Percentiles rank a stretch among this genome's conserved stretches.
phyloP scores from a whole-genome alignment of 2,329 filamentous ascomycete species.

The Dothistroma pini region DNA sequence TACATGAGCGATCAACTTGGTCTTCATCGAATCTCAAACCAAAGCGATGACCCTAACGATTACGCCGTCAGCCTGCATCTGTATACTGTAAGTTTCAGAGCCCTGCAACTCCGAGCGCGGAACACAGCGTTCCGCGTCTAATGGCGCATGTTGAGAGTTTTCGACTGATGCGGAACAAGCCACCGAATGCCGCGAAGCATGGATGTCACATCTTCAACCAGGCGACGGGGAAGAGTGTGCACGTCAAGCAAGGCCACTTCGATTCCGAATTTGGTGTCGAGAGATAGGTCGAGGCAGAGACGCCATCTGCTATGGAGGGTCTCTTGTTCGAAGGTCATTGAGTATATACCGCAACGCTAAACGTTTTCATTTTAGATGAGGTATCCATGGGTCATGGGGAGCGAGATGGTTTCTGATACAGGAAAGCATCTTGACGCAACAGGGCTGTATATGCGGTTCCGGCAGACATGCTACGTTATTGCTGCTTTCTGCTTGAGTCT shows the following conservation, averaged over 20 bases:
- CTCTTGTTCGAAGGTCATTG: background rate
- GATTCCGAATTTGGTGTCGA: constrained; percentile 56
- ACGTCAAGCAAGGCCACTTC: constrained; percentile 67
- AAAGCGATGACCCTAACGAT: constrained; percentile 55
- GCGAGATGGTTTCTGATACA: background rate
- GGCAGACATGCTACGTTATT: background rate
- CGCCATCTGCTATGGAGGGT: background rate
- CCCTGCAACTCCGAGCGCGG: background rate
- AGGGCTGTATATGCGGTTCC: background rate
- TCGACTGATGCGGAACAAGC: constrained; percentile 48
- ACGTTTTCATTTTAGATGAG: background rate
- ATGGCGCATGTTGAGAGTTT: background rate
- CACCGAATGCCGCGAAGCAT: constrained; percentile 78
- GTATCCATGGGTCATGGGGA: background rate
- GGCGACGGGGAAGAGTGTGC: constrained; percentile 67
- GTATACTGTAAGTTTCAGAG: constrained; percentile 43
- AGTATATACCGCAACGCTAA: background rate
- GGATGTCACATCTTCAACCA: constrained; percentile 81
- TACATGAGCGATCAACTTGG: constrained; percentile 91
- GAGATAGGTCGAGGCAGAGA: background rate
- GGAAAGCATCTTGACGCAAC: background rate
- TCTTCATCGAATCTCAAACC: constrained; percentile 77
- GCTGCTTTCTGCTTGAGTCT: background rate
- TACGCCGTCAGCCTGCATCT: constrained; percentile 79
- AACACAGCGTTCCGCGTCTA: background rate